Evolutionary conservation across 1,284 basidiomycete species (phyloP).

Genomic region (Tilletia horrida): DNA sequence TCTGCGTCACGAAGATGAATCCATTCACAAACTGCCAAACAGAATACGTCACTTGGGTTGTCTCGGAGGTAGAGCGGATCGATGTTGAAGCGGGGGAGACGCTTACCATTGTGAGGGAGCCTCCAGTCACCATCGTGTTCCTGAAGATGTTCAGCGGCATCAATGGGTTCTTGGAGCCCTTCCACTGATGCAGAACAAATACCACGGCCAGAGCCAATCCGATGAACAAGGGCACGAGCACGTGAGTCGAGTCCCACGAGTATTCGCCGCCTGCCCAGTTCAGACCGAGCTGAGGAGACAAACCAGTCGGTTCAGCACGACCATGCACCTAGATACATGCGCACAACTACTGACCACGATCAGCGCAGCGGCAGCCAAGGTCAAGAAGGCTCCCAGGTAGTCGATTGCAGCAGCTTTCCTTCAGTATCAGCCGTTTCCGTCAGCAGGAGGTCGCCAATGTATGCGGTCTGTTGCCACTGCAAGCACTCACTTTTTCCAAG

Average conservation of each 20-base stretch:
- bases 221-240: constrained; percentile 62
- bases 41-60: constrained; percentile 30
- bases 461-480: too few species aligned
- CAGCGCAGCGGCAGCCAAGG: constrained; percentile 65
- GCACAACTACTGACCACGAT: constrained; percentile 53
- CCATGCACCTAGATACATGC: too few species aligned
- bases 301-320: too few species aligned
- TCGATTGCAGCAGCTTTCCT: constrained; percentile 68
- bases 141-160: constrained; percentile 64
- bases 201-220: constrained; percentile 62
- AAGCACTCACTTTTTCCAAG: constrained; percentile 54
- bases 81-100: constrained; percentile 57
- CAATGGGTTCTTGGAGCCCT: constrained; percentile 64
- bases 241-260: constrained; percentile 53
- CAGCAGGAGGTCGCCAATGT: too few species aligned
- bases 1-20: constrained; percentile 66
- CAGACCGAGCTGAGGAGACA: constrained; percentile 63
- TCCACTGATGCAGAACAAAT: constrained; percentile 73
- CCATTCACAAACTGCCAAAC: constrained; percentile 31
- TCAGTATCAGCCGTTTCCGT: not conserved
- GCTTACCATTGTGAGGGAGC: not conserved
- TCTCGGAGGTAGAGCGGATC: too few species aligned
- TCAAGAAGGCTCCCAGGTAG: constrained; percentile 65
- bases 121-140: constrained; percentile 66
- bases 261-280: constrained; percentile 62